These are phyloP conservation scores for Claviceps pusilla DNA, from an alignment of 2,329 filamentous ascomycete species.

Conservation along the genomic window DNA sequence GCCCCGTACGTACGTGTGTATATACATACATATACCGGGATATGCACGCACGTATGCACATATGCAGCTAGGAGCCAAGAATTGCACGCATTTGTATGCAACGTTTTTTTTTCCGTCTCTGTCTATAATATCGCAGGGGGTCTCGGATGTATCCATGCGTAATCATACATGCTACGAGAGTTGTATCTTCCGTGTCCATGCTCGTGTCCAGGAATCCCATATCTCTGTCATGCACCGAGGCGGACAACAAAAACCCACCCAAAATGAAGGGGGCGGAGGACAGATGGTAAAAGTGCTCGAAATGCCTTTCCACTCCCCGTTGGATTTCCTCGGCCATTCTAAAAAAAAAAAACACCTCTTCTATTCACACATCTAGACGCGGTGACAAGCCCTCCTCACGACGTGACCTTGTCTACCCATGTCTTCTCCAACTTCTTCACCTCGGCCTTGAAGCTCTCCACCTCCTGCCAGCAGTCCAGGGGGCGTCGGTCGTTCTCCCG, in stretches of 20 bases:
- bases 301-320: background rate
- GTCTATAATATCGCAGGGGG: background rate
- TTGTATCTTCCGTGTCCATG: background rate
- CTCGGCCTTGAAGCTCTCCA: constrained; percentile 78
- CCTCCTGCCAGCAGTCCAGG: constrained; percentile 88
- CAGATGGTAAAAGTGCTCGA: background rate
- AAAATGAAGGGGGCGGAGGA: no score
- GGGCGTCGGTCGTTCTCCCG: constrained; percentile 72
- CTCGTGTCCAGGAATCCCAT: background rate
- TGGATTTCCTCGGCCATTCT: background rate
- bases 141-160: background rate
- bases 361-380: no score
- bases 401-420: constrained; percentile 73
- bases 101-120: background rate
- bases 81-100: no score
- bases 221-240: background rate
- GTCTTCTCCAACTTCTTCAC: constrained; percentile 71
- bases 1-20: no score
- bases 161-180: background rate
- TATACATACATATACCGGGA: no score
- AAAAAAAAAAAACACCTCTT: no score
- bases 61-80: no score
- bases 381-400: background rate
- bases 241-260: background rate
- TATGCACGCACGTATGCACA: no score